A percentile compares a stretch with the other conserved stretches of the same genome.
phyloP scores from a whole-genome alignment of 371 early-diverging fungal species.

The Chytridiales sp. region DNA sequence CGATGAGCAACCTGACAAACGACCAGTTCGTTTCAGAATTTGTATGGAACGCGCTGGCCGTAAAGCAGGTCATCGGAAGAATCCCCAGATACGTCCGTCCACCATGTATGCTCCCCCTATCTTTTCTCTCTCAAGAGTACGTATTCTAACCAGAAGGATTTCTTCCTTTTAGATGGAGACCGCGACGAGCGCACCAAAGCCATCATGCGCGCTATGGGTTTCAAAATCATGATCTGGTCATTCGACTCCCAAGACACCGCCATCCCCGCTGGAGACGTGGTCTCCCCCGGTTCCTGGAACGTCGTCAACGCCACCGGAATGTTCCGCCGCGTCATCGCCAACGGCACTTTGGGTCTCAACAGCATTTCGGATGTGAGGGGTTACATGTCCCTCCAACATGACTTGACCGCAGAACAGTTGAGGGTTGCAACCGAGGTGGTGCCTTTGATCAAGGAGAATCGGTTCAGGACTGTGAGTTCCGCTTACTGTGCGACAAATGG shows the following conservation, averaged over 20 bases:
- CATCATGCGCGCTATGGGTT: slow-evolving; percentile 36
- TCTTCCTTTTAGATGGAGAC: slow-evolving; percentile 38
- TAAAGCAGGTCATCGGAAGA: slow-evolving; percentile 63
- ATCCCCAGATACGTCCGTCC: slow-evolving; percentile 61
- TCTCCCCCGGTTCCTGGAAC: slow-evolving; percentile 7
- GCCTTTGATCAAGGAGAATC: slow-evolving; percentile 4
- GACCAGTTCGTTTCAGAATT: slow-evolving; percentile 72
- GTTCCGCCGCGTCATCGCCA: slow-evolving; percentile 8
- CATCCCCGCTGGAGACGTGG: neutral
- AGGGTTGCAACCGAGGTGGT: slow-evolving; percentile 13
- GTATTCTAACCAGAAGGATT: neutral
- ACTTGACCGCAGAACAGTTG: slow-evolving; percentile 17
- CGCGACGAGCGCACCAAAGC: slow-evolving; percentile 46
- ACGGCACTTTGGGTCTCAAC: neutral
- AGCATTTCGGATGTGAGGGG: too few relatives aligned
- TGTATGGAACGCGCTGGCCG: slow-evolving; percentile 65
- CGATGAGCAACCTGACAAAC: slow-evolving; percentile 60
- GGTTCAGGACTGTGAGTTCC: too few relatives aligned
- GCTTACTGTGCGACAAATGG: too few relatives aligned
- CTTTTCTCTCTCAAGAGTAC: neutral
- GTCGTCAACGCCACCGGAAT: neutral
- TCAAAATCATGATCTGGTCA: slow-evolving; percentile 35
- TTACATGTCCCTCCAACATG: slow-evolving; percentile 38
- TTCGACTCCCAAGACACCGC: slow-evolving; percentile 24
- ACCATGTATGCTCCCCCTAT: slow-evolving; percentile 56